Conservation (phyloP, 2,329 filamentous ascomycete genomes). For the Fusarium mexicanum region DNA sequence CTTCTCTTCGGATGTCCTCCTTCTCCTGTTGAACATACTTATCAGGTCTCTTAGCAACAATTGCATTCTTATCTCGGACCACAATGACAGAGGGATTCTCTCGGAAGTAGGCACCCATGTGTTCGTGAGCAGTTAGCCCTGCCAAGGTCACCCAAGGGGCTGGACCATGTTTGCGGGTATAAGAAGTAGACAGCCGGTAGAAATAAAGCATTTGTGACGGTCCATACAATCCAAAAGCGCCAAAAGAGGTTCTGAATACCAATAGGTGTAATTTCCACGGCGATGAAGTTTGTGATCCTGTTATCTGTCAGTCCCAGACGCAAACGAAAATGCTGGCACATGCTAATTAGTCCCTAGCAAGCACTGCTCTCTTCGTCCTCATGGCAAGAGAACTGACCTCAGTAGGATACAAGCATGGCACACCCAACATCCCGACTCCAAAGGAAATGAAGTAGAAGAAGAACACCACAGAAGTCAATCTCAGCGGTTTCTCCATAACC, state of each 20-base stretch:
- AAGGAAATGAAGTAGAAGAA: constrained; percentile 33
- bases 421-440: constrained; percentile 28
- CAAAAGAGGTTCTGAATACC: constrained; percentile 57
- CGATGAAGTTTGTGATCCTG: constrained; percentile 41
- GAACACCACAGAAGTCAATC: constrained; percentile 15
- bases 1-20: constrained; percentile 4
- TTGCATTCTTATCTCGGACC: constrained; percentile 58
- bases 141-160: accelerated
- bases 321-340: neutral
- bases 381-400: constrained; percentile 49
- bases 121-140: constrained; percentile 1
- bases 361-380: constrained; percentile 42
- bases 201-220: constrained; percentile 57
- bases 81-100: constrained; percentile 55
- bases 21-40: constrained; percentile 23
- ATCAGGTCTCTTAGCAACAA: constrained; percentile 46
- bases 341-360: constrained; percentile 35
- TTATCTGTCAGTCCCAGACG: neutral
- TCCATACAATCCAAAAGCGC: constrained; percentile 63
- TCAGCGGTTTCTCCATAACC: neutral
- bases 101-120: constrained; percentile 51
- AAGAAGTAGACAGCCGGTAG: constrained; percentile 59
- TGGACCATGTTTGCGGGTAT: constrained; percentile 55
- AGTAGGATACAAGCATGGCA: constrained; percentile 47
- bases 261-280: constrained; percentile 50